Evolutionary conservation across 257 asterid species (phyloP).

Genomic region (Pogostemon cablin): DNA sequence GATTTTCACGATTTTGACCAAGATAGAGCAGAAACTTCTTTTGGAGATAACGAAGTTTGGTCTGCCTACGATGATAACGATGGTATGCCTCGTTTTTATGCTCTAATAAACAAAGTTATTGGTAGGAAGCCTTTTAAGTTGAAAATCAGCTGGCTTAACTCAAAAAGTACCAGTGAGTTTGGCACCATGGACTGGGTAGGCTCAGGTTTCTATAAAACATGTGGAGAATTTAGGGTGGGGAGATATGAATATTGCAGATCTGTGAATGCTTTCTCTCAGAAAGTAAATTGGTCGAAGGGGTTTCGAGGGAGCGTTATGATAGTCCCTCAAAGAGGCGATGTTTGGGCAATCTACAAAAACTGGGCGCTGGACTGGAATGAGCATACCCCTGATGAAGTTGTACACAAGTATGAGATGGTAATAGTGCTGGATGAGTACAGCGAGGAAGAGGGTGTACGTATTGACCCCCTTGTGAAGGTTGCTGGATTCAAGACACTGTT

Average conservation of each 20-base stretch:
- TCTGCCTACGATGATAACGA: conserved; percentile 77
- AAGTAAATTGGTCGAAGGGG: conserved; percentile 60
- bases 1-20: conserved; percentile 77
- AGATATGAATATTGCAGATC: conserved; percentile 48
- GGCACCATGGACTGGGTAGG: conserved; percentile 64
- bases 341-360: conserved; percentile 77
- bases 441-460: conserved; percentile 55
- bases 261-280: conserved; percentile 71
- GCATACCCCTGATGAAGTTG: conserved; percentile 56
- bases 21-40: conserved; percentile 63
- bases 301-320: conserved; percentile 57
- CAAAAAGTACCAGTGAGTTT: conserved; percentile 64
- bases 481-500: conserved; percentile 69
- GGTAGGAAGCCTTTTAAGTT: conserved; percentile 71
- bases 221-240: conserved; percentile 80
- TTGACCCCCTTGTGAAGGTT: conserved; percentile 71
- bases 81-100: conserved; percentile 91
- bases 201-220: conserved; percentile 72
- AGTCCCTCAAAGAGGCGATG: conserved; percentile 67
- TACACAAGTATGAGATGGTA: conserved; percentile 73
- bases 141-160: conserved; percentile 78
- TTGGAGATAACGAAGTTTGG: conserved; percentile 81
- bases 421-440: conserved; percentile 57
- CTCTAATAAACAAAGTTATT: conserved; percentile 61
- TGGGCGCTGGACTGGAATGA: conserved; percentile 71